These are phyloP conservation scores for Fistulinella cinereoalba DNA, from an alignment of 1,284 basidiomycete species.

Conservation along the genomic window DNA sequence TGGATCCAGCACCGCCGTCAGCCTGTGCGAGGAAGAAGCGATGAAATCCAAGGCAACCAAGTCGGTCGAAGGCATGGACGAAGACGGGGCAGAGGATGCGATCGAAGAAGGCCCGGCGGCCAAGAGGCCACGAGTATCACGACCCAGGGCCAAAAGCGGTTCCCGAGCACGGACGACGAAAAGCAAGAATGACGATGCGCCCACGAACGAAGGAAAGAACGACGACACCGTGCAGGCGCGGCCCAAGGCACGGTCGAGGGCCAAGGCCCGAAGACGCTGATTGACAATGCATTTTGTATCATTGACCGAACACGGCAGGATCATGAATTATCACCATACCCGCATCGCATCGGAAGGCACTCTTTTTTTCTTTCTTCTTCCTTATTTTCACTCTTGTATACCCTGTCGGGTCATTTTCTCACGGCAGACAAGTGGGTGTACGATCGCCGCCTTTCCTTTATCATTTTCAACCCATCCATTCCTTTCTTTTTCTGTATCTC, in stretches of 20 bases:
- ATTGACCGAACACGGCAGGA: slow-evolving; percentile 14
- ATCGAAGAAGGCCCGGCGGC: slow-evolving; percentile 10
- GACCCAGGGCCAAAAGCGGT: slow-evolving; percentile 25
- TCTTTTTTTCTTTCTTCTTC: slow-evolving; percentile 21
- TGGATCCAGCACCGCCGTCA: slow-evolving; percentile 34
- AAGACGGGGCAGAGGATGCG: slow-evolving; percentile 15
- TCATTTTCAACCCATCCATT: slow-evolving; percentile 2
- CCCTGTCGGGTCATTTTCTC: slow-evolving; percentile 9
- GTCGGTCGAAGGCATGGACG: slow-evolving; percentile 10
- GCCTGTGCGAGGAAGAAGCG: slow-evolving; percentile 29
- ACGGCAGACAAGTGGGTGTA: slow-evolving; percentile 4
- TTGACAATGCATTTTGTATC: slow-evolving; percentile 8
- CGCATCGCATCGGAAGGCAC: slow-evolving; percentile 19
- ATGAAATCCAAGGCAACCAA: slow-evolving; percentile 20
- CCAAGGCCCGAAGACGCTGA: slow-evolving; percentile 32
- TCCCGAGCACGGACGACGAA: slow-evolving; percentile 16
- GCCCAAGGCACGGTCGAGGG: slow-evolving; percentile 32
- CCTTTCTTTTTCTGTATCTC: slow-evolving; percentile 19
- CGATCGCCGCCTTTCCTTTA: slow-evolving; percentile 3
- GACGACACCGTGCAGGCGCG: slow-evolving; percentile 23
- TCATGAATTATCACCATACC: slow-evolving; percentile 23
- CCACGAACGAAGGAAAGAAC: slow-evolving; percentile 16
- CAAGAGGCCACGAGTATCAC: slow-evolving; percentile 22
- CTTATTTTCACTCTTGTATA: slow-evolving; percentile 28
- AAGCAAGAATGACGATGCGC: slow-evolving; percentile 19